Conservation (phyloP, 345 rosid genomes). For the Gossypium raimondii region DNA sequence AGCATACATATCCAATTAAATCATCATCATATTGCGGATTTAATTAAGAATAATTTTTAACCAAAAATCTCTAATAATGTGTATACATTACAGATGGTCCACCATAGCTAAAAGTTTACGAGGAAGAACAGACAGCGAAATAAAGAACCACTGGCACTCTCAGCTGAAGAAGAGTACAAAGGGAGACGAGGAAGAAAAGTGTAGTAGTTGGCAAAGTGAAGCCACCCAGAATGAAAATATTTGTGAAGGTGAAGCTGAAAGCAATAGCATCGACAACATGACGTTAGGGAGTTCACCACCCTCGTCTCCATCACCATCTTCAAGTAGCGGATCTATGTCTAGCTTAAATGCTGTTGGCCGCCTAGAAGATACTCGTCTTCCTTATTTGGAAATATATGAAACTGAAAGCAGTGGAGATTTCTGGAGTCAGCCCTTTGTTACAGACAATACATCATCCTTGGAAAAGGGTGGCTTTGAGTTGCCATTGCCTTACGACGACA, state of each 20-base stretch:
- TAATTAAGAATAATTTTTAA: too few species aligned
- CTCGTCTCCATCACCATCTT: constrained; percentile 16
- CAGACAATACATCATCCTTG: constrained; percentile 7
- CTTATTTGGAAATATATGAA: background rate
- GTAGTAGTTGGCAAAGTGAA: too few species aligned
- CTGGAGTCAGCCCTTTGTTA: constrained; percentile 34
- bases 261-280: background rate
- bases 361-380: background rate
- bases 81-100: too few species aligned
- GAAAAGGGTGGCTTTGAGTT: background rate
- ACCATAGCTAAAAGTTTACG: too few species aligned
- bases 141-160: constrained; percentile 37
- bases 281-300: constrained; percentile 17
- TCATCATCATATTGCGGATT: too few species aligned
- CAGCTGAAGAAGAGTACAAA: constrained; percentile 20
- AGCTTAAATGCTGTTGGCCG: background rate
- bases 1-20: too few species aligned
- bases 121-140: background rate
- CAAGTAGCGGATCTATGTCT: background rate
- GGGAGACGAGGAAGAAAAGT: background rate
- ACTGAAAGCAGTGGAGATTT: constrained; percentile 22
- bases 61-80: too few species aligned
- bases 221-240: too few species aligned
- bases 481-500: constrained; percentile 1
- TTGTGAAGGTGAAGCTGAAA: background rate